Percentiles rank a stretch among this genome's conserved stretches.
Evolutionary conservation across 257 asterid species (phyloP).

Genomic region (Solanum virginianum): DNA sequence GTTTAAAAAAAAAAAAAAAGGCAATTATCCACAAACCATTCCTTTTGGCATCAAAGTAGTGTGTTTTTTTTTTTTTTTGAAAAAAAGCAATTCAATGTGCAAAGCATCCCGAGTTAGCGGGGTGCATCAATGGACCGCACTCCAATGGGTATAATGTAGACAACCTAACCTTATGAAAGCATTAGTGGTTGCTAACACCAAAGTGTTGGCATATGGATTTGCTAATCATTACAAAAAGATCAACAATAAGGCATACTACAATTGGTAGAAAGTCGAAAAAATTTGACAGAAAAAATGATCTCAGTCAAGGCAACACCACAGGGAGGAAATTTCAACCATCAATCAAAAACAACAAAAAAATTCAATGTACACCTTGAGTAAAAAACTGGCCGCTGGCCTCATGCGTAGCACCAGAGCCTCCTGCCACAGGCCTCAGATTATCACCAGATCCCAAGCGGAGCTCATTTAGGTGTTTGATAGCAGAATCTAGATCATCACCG

Average conservation of each 20-base stretch:
- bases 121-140: background rate
- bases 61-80: accelerated
- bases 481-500: conserved; percentile 68
- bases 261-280: background rate
- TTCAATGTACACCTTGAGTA: conserved; percentile 25
- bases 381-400: conserved; percentile 18
- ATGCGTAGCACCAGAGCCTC: conserved; percentile 20
- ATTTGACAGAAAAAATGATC: background rate
- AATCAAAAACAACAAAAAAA: background rate
- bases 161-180: background rate
- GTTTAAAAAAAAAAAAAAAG: background rate
- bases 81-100: background rate
- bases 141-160: background rate
- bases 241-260: background rate
- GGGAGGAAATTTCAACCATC: background rate
- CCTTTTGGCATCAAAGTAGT: background rate
- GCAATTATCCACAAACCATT: background rate
- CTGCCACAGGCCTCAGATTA: conserved; percentile 14
- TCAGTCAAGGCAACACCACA: background rate
- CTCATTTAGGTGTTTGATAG: conserved; percentile 64
- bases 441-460: conserved; percentile 61
- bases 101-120: background rate
- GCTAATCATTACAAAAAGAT: background rate
- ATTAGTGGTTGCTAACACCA: background rate
- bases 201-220: background rate